phyloP scores from a whole-genome alignment of 371 early-diverging fungal species.

The Lichtheimia corymbifera region DNA sequence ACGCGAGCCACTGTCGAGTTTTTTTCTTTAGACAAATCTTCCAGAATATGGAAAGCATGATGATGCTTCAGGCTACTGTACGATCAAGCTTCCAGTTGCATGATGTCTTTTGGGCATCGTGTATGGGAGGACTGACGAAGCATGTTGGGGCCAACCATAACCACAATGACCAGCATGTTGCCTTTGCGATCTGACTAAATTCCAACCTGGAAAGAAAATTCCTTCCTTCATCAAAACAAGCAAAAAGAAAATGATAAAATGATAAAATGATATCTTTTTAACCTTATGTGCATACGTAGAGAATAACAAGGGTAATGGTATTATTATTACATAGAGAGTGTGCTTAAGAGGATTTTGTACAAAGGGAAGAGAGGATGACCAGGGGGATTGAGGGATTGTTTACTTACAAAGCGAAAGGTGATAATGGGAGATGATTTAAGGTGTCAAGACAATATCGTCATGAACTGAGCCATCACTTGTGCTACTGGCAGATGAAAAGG shows the following conservation, averaged over 20 bases:
- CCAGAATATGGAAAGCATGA: slow-evolving; percentile 12
- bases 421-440: too few species aligned
- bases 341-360: too few species aligned
- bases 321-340: too few species aligned
- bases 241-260: slow-evolving; percentile 11
- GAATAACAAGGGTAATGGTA: too few species aligned
- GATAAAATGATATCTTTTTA: not conserved
- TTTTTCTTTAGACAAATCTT: slow-evolving; percentile 13
- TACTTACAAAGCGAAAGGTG: too few species aligned
- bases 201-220: slow-evolving; percentile 2
- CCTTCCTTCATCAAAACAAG: not conserved
- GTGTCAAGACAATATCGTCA: too few species aligned
- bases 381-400: too few species aligned
- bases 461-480: too few species aligned
- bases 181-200: slow-evolving; percentile 5
- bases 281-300: too few species aligned
- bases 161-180: slow-evolving; percentile 9
- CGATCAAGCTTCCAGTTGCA: slow-evolving; percentile 12
- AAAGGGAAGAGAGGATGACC: too few species aligned
- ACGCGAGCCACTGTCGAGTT: not conserved
- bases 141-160: slow-evolving; percentile 6
- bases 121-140: slow-evolving; percentile 9
- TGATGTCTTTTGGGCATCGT: slow-evolving; percentile 3
- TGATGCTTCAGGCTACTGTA: slow-evolving; percentile 10
- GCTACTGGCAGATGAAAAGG: too few species aligned